phyloP scores from a whole-genome alignment of 1,284 basidiomycete species.

The Sphaerobolus stellatus region DNA sequence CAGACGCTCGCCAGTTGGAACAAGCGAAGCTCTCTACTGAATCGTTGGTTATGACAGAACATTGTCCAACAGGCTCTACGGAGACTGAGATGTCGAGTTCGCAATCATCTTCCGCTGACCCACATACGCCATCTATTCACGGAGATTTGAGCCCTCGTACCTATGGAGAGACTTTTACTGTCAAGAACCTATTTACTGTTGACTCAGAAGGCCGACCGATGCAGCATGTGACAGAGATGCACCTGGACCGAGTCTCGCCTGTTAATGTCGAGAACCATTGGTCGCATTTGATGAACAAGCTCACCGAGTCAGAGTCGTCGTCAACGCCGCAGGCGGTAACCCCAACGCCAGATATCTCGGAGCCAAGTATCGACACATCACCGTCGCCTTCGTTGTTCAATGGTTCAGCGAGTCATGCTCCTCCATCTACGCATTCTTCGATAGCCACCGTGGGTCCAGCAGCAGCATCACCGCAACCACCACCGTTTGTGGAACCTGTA shows the following conservation, averaged over 20 bases:
- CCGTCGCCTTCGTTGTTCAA: background rate
- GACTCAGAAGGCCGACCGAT: background rate
- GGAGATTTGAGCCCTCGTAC: constrained; percentile 6
- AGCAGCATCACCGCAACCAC: too few relatives aligned
- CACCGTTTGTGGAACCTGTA: too few relatives aligned
- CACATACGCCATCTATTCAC: constrained; percentile 61
- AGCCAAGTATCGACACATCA: background rate
- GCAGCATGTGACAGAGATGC: background rate
- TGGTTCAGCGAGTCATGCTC: background rate
- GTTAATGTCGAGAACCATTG: constrained; percentile 8
- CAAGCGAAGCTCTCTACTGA: constrained; percentile 9
- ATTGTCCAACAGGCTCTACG: background rate
- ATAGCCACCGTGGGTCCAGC: background rate
- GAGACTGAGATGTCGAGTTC: constrained; percentile 59
- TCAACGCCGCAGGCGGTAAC: constrained; percentile 3
- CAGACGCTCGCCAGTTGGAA: background rate
- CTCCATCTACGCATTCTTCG: background rate
- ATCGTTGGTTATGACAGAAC: background rate
- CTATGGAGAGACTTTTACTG: background rate
- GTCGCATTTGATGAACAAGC: constrained; percentile 8
- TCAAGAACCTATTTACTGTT: background rate
- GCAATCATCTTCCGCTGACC: constrained; percentile 61
- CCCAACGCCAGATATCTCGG: constrained; percentile 1
- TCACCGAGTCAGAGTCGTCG: constrained; percentile 7
- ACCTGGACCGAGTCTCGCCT: background rate